Evolutionary conservation across 1,284 basidiomycete species (phyloP).

Genomic region (Filobasidium uniguttulatum): DNA sequence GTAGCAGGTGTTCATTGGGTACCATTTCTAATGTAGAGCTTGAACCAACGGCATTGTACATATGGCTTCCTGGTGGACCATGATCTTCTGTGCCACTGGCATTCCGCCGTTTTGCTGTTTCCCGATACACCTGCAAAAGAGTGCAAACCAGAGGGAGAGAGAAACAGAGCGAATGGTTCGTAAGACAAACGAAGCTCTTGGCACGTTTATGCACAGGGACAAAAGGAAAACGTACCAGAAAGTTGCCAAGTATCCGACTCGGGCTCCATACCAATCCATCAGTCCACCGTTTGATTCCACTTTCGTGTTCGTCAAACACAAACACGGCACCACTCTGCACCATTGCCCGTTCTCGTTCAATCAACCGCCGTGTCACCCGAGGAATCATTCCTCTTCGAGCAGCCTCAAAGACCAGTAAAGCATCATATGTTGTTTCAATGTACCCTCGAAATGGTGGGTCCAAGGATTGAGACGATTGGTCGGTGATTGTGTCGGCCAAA

Average conservation of each 20-base stretch:
- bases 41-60: not conserved
- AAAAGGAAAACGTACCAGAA: constrained; percentile 45
- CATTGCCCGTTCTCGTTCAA: constrained; percentile 82
- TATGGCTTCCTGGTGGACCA: not conserved
- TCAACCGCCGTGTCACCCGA: constrained; percentile 80
- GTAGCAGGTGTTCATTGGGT: not conserved
- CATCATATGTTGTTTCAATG: constrained; percentile 90
- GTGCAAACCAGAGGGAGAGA: not conserved
- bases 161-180: not conserved
- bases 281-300: constrained; percentile 96
- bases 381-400: constrained; percentile 79
- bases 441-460: constrained; percentile 82
- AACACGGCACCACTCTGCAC: constrained; percentile 90
- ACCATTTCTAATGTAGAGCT: not conserved
- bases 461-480: too few species aligned
- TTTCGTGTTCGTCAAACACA: constrained; percentile 94
- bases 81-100: not conserved
- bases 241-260: constrained; percentile 64
- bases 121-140: constrained; percentile 35
- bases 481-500: too few species aligned
- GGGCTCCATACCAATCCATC: constrained; percentile 84
- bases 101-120: constrained; percentile 39
- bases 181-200: not conserved
- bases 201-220: not conserved
- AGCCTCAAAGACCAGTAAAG: constrained; percentile 87